phyloP scores from a whole-genome alignment of 2,329 filamentous ascomycete species.

The Neonectria neomacrospora region DNA sequence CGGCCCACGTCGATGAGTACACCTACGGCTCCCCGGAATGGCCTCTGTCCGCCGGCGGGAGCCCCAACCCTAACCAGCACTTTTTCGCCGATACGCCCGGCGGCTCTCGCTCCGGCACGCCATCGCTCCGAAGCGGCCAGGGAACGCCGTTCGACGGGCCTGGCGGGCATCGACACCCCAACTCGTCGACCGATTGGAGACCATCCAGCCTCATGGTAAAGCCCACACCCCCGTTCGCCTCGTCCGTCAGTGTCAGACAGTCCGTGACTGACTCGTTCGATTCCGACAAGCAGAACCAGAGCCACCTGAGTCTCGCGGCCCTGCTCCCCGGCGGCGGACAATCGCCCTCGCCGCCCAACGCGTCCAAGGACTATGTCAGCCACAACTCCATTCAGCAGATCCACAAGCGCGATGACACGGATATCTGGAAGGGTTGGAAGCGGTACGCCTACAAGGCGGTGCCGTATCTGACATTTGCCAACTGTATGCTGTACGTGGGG shows the following conservation, averaged over 20 bases:
- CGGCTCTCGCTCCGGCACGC: conserved; percentile 43
- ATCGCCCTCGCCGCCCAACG: conserved; percentile 37
- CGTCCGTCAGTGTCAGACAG: conserved; percentile 26
- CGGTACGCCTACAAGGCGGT: conserved; percentile 52
- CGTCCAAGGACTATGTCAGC: conserved; percentile 47
- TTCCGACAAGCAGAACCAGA: conserved; percentile 52
- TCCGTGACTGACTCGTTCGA: conserved; percentile 34
- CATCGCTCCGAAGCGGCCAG: conserved; percentile 41
- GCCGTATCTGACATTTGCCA: conserved; percentile 54
- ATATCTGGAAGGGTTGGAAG: conserved; percentile 59
- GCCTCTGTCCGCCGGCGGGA: conserved; percentile 40
- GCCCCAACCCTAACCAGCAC: conserved; percentile 36
- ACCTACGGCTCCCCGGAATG: conserved; percentile 37
- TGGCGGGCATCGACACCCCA: conserved; percentile 26
- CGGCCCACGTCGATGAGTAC: conserved; percentile 41
- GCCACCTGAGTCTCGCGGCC: conserved; percentile 54
- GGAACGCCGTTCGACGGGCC: conserved; percentile 39
- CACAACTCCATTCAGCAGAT: conserved; percentile 52
- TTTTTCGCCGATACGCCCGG: conserved; percentile 41
- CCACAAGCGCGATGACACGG: conserved; percentile 55
- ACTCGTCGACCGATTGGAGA: conserved; percentile 46
- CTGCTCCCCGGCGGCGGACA: conserved; percentile 49
- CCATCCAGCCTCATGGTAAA: conserved; percentile 46
- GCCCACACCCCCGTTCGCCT: conserved; percentile 21
- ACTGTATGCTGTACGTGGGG: conserved; percentile 55